Conservation (phyloP, 768 basidiomycete genomes). For the Tephrocybe rancida region DNA sequence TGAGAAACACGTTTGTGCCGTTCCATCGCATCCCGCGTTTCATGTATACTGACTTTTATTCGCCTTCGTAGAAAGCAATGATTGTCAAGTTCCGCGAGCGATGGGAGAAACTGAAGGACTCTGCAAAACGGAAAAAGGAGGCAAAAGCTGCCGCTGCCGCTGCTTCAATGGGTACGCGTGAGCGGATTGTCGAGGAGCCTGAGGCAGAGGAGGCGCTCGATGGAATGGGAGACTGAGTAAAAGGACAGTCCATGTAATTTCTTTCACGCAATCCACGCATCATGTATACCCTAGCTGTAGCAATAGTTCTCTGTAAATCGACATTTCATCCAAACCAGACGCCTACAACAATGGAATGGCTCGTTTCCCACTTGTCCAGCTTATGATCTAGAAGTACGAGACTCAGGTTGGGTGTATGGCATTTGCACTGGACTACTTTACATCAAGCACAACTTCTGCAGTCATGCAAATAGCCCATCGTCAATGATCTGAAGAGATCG, state of each 20-base stretch:
- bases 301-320: slow-evolving; percentile 7
- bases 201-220: slow-evolving; percentile 54
- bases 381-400: too few species aligned
- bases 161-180: slow-evolving; percentile 49
- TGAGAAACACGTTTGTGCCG: slow-evolving; percentile 71
- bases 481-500: slow-evolving; percentile 67
- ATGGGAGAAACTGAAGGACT: slow-evolving; percentile 90
- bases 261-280: background rate
- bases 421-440: too few species aligned
- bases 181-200: slow-evolving; percentile 78
- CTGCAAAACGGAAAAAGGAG: slow-evolving; percentile 84
- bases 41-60: slow-evolving; percentile 15
- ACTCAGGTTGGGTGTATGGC: background rate
- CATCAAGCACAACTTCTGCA: slow-evolving; percentile 2
- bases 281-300: slow-evolving; percentile 12
- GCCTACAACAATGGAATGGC: too few species aligned
- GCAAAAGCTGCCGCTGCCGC: slow-evolving; percentile 58
- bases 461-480: slow-evolving; percentile 69
- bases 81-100: slow-evolving; percentile 82
- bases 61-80: slow-evolving; percentile 67
- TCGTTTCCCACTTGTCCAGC: too few species aligned
- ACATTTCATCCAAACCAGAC: background rate
- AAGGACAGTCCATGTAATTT: background rate
- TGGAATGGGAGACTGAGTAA: slow-evolving; percentile 25
- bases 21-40: background rate